Percentiles rank a stretch among this genome's conserved stretches.
These are phyloP conservation scores for Termitomyces bulborhizus DNA, from an alignment of 768 basidiomycete genomes.

Conservation along the genomic window DNA sequence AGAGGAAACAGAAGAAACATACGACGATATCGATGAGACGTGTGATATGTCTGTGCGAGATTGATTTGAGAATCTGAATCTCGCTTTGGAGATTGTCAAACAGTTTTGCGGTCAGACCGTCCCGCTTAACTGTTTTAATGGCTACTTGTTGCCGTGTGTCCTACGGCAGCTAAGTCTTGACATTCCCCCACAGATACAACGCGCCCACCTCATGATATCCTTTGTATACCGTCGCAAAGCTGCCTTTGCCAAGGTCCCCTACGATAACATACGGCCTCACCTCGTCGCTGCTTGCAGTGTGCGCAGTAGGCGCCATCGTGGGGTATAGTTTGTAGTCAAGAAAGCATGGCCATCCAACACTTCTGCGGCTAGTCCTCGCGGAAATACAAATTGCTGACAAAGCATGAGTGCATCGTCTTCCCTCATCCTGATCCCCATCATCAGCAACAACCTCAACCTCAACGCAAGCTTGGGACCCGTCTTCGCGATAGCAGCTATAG, in stretches of 20 bases:
- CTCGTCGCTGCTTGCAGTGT: slow-evolving; percentile 42
- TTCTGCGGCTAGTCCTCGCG: too few relatives aligned
- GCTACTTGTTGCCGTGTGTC: slow-evolving; percentile 31
- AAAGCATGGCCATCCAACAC: too few relatives aligned
- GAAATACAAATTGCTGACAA: not conserved
- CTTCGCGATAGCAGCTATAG: too few relatives aligned
- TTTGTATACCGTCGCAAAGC: not conserved
- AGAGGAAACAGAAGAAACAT: slow-evolving; percentile 13
- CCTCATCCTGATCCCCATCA: too few relatives aligned
- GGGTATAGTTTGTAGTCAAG: too few relatives aligned
- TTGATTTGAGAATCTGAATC: slow-evolving; percentile 91
- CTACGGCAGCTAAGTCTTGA: slow-evolving; percentile 27
- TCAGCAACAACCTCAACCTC: too few relatives aligned
- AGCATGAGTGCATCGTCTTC: not conserved
- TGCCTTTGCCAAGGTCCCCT: slow-evolving; percentile 44
- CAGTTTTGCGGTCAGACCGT: slow-evolving; percentile 52
- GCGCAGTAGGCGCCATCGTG: slow-evolving; percentile 11
- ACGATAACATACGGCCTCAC: slow-evolving; percentile 73
- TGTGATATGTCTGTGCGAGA: slow-evolving; percentile 91
- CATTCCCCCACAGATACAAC: not conserved
- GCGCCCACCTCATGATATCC: slow-evolving; percentile 64
- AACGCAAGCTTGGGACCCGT: too few relatives aligned
- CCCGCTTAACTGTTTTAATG: too few relatives aligned
- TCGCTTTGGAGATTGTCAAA: slow-evolving; percentile 98
- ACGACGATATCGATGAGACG: slow-evolving; percentile 91